Evolutionary conservation across 1,139 yeast species (phyloP), one percentile per base, ranked within the genome.

Genomic region (Candida pseudoviswanathii): DNA sequence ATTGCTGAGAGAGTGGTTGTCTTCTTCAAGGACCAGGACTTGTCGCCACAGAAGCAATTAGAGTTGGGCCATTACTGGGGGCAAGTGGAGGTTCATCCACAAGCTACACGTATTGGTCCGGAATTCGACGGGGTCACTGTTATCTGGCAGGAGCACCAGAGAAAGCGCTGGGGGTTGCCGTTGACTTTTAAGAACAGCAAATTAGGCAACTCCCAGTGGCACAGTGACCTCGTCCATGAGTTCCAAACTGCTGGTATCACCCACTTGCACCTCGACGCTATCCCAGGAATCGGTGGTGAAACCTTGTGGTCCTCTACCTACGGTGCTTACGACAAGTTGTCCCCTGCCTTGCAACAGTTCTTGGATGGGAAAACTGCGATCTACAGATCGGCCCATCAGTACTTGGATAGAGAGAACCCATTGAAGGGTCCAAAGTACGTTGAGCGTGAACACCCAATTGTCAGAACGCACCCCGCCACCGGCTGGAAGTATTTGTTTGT

Each of bases 121-220:
- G 44, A 49, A 0, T 44, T 39, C 10, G 44, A 48, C 40, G 86
- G 85, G 31, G 65, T 77, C 32, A 64, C 81, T 30, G 77, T 78
- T 6, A 74, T 82, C 53, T 81, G 85, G 85, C 78, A 73, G 49
- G 82, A 80, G 53, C 66, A 65, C 51, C 52, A 51, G 44, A 61
- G 64, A 43, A 63, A 59, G 48, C 59, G 59, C 49, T 58, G 54
- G 50, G 66, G 64, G 5, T 53, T 56, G 29, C 44, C 54, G 43
- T 56, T 66, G 48, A 62, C 67, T n/a, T 71, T 65, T 62, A 71
- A 67, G 54, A 60, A 60, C 44, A 55, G 64, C 44, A 59, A 57
- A 43, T 63, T 65, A 7, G 75, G 75, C 7, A 71, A 68, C 56
- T 60, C 72, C 4, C 59, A 55, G 42, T 70, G 73, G 71, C 74